phyloP scores from a whole-genome alignment of 306 rosid genomes.

The Hippophae rhamnoides region DNA sequence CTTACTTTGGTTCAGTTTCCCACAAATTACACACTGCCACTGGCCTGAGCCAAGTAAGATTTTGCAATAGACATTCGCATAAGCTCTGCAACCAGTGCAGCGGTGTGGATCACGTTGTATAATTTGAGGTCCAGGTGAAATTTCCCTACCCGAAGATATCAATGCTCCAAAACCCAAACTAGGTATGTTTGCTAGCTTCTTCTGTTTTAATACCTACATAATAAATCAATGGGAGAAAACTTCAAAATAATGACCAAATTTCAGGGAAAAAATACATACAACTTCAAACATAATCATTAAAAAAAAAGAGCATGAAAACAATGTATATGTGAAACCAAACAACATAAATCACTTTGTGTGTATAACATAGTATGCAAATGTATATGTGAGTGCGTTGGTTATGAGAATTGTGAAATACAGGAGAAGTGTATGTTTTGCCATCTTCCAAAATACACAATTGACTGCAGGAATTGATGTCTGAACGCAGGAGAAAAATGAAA shows the following conservation, averaged over 20 bases:
- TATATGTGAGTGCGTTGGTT: too few relatives aligned
- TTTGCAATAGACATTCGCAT: conserved; percentile 74
- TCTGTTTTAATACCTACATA: conserved; percentile 66
- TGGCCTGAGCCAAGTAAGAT: conserved; percentile 91
- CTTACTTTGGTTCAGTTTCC: conserved; percentile 73
- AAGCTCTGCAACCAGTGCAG: conserved; percentile 91
- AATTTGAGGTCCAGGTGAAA: conserved; percentile 68
- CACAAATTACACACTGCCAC: conserved; percentile 96
- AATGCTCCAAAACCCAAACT: conserved; percentile 98
- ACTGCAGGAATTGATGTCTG: conserved; percentile 1
- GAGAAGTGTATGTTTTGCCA: too few relatives aligned
- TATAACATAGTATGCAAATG: too few relatives aligned
- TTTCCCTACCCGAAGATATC: conserved; percentile 83
- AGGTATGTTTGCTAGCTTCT: conserved; percentile 84
- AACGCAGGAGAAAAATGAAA: conserved; percentile 11
- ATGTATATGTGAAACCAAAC: background rate
- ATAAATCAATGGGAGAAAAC: conserved; percentile 16
- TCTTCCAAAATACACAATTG: background rate
- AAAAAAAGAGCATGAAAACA: background rate
- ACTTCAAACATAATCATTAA: conserved; percentile 9
- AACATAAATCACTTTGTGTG: background rate
- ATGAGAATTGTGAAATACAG: too few relatives aligned
- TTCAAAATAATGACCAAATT: background rate
- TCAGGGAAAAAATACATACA: background rate
- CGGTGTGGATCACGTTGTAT: conserved; percentile 93